Percentiles rank a stretch among this genome's conserved stretches.
Conservation (phyloP, 2,329 filamentous ascomycete genomes). For the Aspergillus tubingensis region DNA sequence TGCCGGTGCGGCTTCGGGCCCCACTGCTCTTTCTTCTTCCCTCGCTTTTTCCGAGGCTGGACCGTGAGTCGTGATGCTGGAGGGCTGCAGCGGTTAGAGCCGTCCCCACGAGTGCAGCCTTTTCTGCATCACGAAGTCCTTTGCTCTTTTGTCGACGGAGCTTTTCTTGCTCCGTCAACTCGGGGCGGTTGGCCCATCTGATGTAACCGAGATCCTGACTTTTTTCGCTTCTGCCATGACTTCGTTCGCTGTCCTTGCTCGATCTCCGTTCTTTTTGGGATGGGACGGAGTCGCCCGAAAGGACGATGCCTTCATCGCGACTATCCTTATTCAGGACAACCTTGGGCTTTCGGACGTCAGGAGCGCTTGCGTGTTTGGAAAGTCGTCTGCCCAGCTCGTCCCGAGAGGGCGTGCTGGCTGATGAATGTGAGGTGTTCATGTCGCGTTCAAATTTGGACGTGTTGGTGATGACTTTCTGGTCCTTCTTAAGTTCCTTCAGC, state of each 20-base stretch:
- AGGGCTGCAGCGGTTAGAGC: slow-evolving; percentile 64
- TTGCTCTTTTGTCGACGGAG: slow-evolving; percentile 57
- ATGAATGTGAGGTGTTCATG: slow-evolving; percentile 62
- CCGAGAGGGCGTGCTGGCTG: slow-evolving; percentile 57
- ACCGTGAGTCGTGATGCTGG: slow-evolving; percentile 65
- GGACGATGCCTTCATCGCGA: slow-evolving; percentile 59
- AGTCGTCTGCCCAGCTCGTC: slow-evolving; percentile 57
- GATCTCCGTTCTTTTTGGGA: slow-evolving; percentile 56
- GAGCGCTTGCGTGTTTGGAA: slow-evolving; percentile 63
- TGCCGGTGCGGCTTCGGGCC: slow-evolving; percentile 41
- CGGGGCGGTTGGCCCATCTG: slow-evolving; percentile 50
- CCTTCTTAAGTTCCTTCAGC: slow-evolving; percentile 84
- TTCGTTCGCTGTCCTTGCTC: slow-evolving; percentile 53
- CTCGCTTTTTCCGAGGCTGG: slow-evolving; percentile 52
- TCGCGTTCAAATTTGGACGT: slow-evolving; percentile 68
- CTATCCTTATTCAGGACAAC: slow-evolving; percentile 61
- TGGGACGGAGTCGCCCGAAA: slow-evolving; percentile 55
- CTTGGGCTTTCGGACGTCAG: slow-evolving; percentile 63
- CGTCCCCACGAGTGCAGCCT: slow-evolving; percentile 57
- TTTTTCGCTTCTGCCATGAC: slow-evolving; percentile 47
- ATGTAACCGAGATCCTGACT: slow-evolving; percentile 49
- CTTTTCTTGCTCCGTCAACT: slow-evolving; percentile 54
- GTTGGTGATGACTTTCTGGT: slow-evolving; percentile 76
- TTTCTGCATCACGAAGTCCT: slow-evolving; percentile 56
- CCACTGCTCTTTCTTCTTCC: slow-evolving; percentile 44